These are phyloP conservation scores for Penicillium macrosclerotiorum DNA, from an alignment of 495 filamentous ascomycete genomes.

Conservation along the genomic window DNA sequence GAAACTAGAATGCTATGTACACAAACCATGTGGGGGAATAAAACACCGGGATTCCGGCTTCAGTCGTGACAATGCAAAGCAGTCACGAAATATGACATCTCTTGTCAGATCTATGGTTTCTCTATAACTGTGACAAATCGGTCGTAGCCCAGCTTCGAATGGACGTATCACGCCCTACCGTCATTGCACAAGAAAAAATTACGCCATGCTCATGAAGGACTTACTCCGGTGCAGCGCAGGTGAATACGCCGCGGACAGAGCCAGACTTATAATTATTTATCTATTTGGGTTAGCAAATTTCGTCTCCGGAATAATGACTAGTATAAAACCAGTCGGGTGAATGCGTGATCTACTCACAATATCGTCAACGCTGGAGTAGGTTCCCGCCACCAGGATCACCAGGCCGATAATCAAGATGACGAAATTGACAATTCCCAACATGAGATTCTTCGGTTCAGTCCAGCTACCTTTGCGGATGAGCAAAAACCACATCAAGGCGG, in stretches of 20 bases:
- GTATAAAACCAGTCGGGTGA: no score
- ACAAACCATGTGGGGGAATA: neutral
- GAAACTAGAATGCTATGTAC: slow-evolving; percentile 1
- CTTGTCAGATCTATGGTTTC: slow-evolving; percentile 1
- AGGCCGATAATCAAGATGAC: slow-evolving; percentile 37
- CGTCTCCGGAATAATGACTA: no score
- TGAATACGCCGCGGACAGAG: slow-evolving; percentile 46
- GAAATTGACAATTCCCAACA: slow-evolving; percentile 19
- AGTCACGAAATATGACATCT: neutral
- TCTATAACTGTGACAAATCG: neutral
- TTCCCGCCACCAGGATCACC: slow-evolving; percentile 53
- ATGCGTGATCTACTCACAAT: slow-evolving; percentile 54
- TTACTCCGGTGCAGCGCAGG: slow-evolving; percentile 32
- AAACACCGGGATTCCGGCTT: neutral
- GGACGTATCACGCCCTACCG: neutral
- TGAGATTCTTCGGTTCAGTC: slow-evolving; percentile 30
- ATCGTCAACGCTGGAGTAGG: slow-evolving; percentile 55
- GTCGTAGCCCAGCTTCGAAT: neutral
- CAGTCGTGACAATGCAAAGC: slow-evolving; percentile 5
- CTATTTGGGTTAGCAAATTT: slow-evolving; percentile 24
- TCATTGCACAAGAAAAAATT: neutral
- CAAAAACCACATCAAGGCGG: slow-evolving; percentile 63
- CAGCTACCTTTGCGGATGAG: slow-evolving; percentile 45
- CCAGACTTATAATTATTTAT: slow-evolving; percentile 43
- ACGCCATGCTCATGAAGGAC: no score